Percentiles rank a stretch among this genome's conserved stretches.
Conservation (phyloP, 768 basidiomycete species). For the Cytidiella melzeri region DNA sequence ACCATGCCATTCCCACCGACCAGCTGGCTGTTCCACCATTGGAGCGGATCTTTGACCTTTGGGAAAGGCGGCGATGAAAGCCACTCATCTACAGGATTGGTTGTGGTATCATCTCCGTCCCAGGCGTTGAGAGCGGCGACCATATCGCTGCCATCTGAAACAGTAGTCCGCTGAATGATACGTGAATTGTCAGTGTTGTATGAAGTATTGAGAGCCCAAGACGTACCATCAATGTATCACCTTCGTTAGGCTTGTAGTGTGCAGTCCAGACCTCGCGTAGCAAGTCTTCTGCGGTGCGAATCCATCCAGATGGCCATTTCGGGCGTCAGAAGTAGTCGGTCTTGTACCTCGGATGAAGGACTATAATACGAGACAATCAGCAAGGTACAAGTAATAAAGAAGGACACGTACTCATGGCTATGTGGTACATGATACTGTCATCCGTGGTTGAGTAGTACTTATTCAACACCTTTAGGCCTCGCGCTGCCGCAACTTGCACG, state of each 20-base stretch:
- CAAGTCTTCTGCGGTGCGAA: slow-evolving; percentile 9
- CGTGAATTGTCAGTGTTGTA: too few species aligned
- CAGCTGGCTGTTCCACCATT: background rate
- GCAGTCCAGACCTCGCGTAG: background rate
- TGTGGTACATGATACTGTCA: slow-evolving; percentile 12
- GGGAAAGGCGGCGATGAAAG: background rate
- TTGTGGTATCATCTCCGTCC: background rate
- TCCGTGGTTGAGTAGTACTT: slow-evolving; percentile 15
- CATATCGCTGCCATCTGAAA: background rate
- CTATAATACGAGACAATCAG: slow-evolving; percentile 1
- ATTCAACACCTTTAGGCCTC: slow-evolving; percentile 5
- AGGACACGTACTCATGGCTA: slow-evolving; percentile 14
- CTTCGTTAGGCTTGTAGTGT: slow-evolving; percentile 6
- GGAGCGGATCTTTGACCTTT: background rate
- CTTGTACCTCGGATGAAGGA: slow-evolving; percentile 19
- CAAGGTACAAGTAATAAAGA: background rate
- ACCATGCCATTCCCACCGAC: too few species aligned
- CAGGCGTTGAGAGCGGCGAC: background rate
- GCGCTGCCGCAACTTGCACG: slow-evolving; percentile 10
- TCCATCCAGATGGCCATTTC: slow-evolving; percentile 19
- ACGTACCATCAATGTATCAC: background rate
- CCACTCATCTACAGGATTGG: background rate
- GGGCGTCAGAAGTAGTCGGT: slow-evolving; percentile 15
- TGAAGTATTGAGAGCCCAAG: background rate
- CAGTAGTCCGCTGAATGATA: background rate